Conservation (phyloP, 129 eudicot species). For the Pseudognaphalium luteoalbum region DNA sequence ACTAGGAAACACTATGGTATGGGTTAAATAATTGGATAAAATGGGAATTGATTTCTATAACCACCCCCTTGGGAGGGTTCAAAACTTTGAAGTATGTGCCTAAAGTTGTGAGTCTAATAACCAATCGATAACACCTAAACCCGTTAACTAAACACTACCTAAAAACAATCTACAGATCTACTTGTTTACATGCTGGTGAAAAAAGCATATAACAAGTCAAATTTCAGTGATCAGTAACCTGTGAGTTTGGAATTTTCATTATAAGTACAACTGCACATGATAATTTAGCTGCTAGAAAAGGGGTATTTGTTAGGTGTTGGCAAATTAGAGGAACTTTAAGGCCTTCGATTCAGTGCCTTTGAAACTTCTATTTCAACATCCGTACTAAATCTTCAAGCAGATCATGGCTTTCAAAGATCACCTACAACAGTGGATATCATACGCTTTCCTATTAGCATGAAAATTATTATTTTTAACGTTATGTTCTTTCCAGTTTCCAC, state of each 20-base stretch:
- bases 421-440: background rate
- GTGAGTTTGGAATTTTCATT: background rate
- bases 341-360: background rate
- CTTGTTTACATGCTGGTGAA: slow-evolving; percentile 1
- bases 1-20: too few species aligned
- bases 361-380: background rate
- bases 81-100: too few species aligned
- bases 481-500: background rate
- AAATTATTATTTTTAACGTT: background rate
- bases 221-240: background rate
- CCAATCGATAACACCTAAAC: too few species aligned
- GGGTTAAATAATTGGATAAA: too few species aligned
- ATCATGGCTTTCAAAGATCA: background rate
- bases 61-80: too few species aligned
- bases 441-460: background rate
- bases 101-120: too few species aligned
- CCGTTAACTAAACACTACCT: too few species aligned
- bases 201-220: background rate
- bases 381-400: slow-evolving; percentile 7
- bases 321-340: background rate
- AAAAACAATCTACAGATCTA: background rate
- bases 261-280: background rate
- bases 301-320: background rate
- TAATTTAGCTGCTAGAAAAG: slow-evolving; percentile 1
- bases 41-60: too few species aligned